phyloP scores from a whole-genome alignment of 2,329 filamentous ascomycete species.

The Colletotrichum eleusines region DNA sequence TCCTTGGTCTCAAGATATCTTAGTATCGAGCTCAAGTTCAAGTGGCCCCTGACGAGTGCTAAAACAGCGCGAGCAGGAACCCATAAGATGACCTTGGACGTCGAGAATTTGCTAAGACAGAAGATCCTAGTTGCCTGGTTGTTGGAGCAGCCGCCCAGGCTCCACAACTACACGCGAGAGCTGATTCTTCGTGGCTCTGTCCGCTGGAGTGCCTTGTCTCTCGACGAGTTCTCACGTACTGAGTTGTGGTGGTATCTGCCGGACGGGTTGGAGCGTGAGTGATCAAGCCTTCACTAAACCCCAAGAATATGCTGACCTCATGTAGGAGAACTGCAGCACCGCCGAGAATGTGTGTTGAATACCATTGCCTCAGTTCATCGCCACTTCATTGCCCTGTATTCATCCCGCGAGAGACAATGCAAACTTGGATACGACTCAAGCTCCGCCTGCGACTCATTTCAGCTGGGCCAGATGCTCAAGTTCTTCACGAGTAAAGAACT shows the following conservation, averaged over 20 bases:
- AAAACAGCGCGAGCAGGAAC: conserved; percentile 54
- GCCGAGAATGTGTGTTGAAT: conserved; percentile 75
- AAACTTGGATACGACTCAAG: conserved; percentile 81
- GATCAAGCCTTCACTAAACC: background rate
- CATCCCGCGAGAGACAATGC: conserved; percentile 76
- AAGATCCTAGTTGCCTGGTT: conserved; percentile 76
- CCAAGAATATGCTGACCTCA: conserved; percentile 5
- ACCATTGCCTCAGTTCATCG: conserved; percentile 77
- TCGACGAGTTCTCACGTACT: conserved; percentile 46
- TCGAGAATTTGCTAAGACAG: conserved; percentile 76
- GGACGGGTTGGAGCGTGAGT: conserved; percentile 73
- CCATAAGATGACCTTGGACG: conserved; percentile 54
- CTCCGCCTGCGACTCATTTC: conserved; percentile 79
- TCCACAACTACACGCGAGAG: conserved; percentile 73
- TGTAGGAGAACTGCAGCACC: conserved; percentile 73
- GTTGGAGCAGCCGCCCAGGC: conserved; percentile 70
- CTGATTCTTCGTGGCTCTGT: conserved; percentile 74
- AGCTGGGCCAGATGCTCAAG: conserved; percentile 81
- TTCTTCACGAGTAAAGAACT: conserved; percentile 75
- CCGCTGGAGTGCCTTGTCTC: conserved; percentile 63
- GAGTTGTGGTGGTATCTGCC: conserved; percentile 81
- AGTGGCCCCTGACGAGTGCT: conserved; percentile 63
- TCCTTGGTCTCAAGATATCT: conserved; percentile 66
- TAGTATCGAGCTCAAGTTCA: conserved; percentile 62
- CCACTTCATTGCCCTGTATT: conserved; percentile 76